Base-by-base conservation (phyloP, 2,329 filamentous ascomycete species). In the Fusarium sp. region DNA sequence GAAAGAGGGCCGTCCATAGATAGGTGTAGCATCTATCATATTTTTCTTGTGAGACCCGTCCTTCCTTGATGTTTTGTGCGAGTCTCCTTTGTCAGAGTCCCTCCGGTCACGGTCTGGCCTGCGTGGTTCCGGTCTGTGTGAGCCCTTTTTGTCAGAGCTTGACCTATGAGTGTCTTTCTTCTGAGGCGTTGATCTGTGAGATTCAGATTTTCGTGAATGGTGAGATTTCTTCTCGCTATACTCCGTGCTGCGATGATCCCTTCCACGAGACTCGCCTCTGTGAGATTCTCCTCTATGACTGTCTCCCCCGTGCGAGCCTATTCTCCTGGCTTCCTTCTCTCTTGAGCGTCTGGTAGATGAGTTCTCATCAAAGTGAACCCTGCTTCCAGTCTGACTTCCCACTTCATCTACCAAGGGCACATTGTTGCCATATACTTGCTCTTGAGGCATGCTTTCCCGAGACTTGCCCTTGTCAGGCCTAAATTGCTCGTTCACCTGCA, bases 241-340 rank as follows among this genome's bases (percentile, higher is more conserved):
- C 17, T n/a, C 31, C 1, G 22, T 3, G 1, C 17, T 24, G 0
- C 3, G 31, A 5, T 13, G 10, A 8, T 52, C 31, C 5, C 12
- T 6, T 52, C 31, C 5, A 8, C 20, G n/a, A 20, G 48, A 8
- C 9, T 52, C 17, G 3, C 22, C 7, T 49, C 11, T 31, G 28
- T n/a, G 14, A 3, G 28, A n/a, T 5, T 18, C 15, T 35, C 17
- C 4, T 51, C 17, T 7, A 14, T 35, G n/a, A 8, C 17, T 24
- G 17, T 6, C 6, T 15, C 31, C 6, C 2, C 1, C 3, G 3
- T 36, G 6, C 0, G n/a, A 52, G 9, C 3, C 31, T 6, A 7
- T 35, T 36, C n/a, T 35, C 2, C 17, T 0, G 13, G n/a, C 1
- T 3, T 36, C 48, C 5, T 8, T 20, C 12, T 26, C n/a, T 35